phyloP scores from a whole-genome alignment of 805 yeast species.

The Wickerhamiella dianesei region DNA sequence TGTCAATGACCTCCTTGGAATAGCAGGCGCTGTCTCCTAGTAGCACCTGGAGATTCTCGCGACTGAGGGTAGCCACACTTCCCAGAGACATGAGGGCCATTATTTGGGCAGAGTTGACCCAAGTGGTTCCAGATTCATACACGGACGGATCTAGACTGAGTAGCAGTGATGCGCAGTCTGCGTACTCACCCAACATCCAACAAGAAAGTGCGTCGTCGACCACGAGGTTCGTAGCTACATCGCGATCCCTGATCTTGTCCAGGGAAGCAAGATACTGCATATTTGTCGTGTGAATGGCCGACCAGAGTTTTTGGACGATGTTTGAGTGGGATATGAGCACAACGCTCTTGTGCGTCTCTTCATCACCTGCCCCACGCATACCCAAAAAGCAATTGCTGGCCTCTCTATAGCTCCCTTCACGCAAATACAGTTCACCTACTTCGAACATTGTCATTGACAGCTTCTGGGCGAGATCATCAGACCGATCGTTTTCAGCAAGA shows the following conservation, averaged over 20 bases:
- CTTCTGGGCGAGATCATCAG: conserved; percentile 3
- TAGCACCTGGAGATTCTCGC: conserved; percentile 6
- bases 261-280: not conserved
- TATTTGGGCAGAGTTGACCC: conserved; percentile 6
- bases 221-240: not conserved
- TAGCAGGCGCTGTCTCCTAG: conserved; percentile 1
- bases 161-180: conserved; percentile 6
- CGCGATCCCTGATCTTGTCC: not conserved
- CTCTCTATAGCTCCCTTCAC: conserved; percentile 9
- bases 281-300: conserved; percentile 2
- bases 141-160: conserved; percentile 3
- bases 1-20: not conserved
- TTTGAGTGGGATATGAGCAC: conserved; percentile 8
- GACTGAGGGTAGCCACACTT: conserved; percentile 4
- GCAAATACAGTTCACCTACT: conserved; percentile 4
- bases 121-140: not conserved
- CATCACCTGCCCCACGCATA: not conserved
- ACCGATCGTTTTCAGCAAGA: not conserved
- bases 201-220: conserved; percentile 10
- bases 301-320: conserved; percentile 9
- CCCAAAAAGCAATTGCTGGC: conserved; percentile 4
- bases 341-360: not conserved
- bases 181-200: conserved; percentile 8
- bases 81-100: conserved; percentile 9
- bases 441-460: conserved; percentile 1